Base-by-base conservation (phyloP, 2,329 filamentous ascomycete species). In the Cladorrhinum sp. region DNA sequence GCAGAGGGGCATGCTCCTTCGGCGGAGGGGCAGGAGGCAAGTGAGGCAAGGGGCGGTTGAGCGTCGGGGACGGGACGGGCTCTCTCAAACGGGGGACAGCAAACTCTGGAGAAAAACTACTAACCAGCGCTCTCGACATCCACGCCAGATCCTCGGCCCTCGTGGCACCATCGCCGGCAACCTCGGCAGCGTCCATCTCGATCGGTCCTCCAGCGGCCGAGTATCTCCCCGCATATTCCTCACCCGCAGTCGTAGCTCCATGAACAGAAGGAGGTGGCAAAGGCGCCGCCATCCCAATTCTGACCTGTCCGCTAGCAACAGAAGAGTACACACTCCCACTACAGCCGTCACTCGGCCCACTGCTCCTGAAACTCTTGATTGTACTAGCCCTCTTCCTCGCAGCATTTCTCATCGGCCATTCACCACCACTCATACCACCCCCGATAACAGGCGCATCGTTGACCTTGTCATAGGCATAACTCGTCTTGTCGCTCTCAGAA, bases 41-140 rank as follows among this genome's bases (percentile, higher is more conserved):
- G 20, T 36, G 13, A 24, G 53, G 53, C 38, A 56, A 32, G 8
- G 53, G 53, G 9, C 36, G 23, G 16, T 49, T 24, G 29, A 55
- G 10, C 38, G 18, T 48, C 24, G 38, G 36, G 20, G 22, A 27
- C 5, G 22, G 49, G 18, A 50, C 8, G 3, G 32, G 32, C 22
- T 50, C 20, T 50, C 49, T 50, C 38, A 56, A 49, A n/a, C 32
- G 53, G 25, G 38, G 13, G 41, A 56, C 53, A 38, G 23, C 13
- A 36, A 50, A 54, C 38, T 49, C 29, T 10, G 20, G 22, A 23
- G 36, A 48, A 50, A 29, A 2, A 51, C 51, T 20, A 63, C 64
- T 18, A 57, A 65, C 63, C 65, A 68, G 59, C 7, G 63, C 66
- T 55, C 57, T 61, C 29, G 61, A 59, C 66, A 67, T 66, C 66